Base-by-base conservation (phyloP, 805 yeast genomes). In the Yamadazyma endophytica region DNA sequence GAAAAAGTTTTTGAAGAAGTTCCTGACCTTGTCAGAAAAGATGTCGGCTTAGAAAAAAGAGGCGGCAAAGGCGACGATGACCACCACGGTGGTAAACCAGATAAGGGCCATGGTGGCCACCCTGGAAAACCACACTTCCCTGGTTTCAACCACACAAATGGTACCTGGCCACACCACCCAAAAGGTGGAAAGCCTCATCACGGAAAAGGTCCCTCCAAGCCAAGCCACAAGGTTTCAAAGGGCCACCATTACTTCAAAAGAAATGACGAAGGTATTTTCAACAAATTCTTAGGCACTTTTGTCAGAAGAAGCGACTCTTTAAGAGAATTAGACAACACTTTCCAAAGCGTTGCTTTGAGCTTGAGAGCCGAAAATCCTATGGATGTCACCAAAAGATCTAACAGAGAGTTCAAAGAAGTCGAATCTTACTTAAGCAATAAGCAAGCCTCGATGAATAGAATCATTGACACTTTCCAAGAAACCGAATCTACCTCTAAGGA, bases 101-200 rank as follows among this genome's bases (percentile, higher is more conserved):
- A 19, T 19, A n/a, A n/a, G 4, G 88, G 89, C n/a, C 27, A 9
- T 12, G 27, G 27, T 6, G 27, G 27, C 15, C 17, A 24, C 15
- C 18, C 18, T 5, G 17, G 17, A 13, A 9, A 9, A 5, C 27
- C 27, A 9, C 17, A 13, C 12, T 19, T 8, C 9, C 21, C 21
- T 9, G 17, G 17, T 24, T 20, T 11, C 21, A 24, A 24, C 12
- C 15, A 17, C 6, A 24, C 27, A 9, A 24, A 24, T 24, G 25
- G 13, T 11, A 23, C 25, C 7, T 23, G 25, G 25, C 25, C 25
- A 23, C 9, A 23, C 25, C 11, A 18, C 9, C 15, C 27, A 24
- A 14, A 14, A 9, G 17, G 13, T 12, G 14, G 13, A 5, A 6
- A 13, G 5, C 29, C 29, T 16, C 13, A 13, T 23, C 25, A 8